Percentiles rank a stretch among this genome's conserved stretches.
These are phyloP conservation scores for Reticulascus tulasneorum DNA, from an alignment of 2,329 filamentous ascomycete species.

Conservation along the genomic window DNA sequence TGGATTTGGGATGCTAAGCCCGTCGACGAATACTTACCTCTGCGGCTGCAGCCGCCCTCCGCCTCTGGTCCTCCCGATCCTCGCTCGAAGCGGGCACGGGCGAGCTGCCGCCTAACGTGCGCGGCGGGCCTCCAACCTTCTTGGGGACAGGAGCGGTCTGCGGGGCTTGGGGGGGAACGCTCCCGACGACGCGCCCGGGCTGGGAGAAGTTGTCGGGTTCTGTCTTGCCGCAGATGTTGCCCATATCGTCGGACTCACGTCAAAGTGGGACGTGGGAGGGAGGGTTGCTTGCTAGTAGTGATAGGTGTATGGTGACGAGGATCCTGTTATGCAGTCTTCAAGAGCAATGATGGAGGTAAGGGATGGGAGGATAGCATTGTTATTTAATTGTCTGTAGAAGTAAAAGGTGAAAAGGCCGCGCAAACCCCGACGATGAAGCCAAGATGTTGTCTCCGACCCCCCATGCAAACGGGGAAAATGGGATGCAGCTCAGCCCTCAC, in stretches of 20 bases:
- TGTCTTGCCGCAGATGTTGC: slow-evolving; percentile 78
- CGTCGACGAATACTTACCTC: slow-evolving; percentile 58
- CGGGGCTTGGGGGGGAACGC: slow-evolving; percentile 44
- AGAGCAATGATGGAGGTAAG: not conserved
- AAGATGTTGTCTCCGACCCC: not conserved
- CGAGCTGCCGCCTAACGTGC: slow-evolving; percentile 59
- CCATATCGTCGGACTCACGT: slow-evolving; percentile 62
- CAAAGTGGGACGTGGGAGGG: not conserved
- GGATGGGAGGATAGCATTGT: not conserved
- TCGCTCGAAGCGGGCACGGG: slow-evolving; percentile 19
- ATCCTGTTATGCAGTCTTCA: no score
- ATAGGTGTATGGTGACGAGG: no score
- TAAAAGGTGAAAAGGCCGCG: no score
- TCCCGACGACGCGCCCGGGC: slow-evolving; percentile 68
- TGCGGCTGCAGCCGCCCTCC: slow-evolving; percentile 74
- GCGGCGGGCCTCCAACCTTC: slow-evolving; percentile 51
- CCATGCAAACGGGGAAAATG: no score
- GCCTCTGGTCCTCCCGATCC: slow-evolving; percentile 56
- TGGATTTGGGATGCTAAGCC: slow-evolving; percentile 4
- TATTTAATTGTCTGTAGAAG: not conserved
- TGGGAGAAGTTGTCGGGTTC: slow-evolving; percentile 67
- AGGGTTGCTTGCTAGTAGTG: no score
- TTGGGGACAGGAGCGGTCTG: slow-evolving; percentile 49
- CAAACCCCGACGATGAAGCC: not conserved
- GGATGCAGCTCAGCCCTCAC: no score